Base-by-base conservation (phyloP, 2,329 filamentous ascomycete species). In the Colletotrichum plurivorum region DNA sequence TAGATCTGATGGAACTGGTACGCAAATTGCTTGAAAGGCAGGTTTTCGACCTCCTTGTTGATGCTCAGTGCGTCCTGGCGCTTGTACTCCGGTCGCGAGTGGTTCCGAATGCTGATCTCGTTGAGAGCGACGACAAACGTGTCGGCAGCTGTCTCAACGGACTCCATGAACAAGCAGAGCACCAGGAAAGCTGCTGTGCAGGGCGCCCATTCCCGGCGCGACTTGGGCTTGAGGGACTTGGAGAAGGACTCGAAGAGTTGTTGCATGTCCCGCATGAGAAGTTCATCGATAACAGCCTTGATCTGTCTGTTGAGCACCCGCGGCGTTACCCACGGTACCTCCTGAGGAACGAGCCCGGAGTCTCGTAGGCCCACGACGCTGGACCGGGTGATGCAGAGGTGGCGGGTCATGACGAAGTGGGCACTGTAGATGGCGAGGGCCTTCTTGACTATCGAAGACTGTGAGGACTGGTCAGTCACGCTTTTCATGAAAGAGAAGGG, bases 1-100 rank as follows among this genome's bases (percentile, higher is more conserved):
- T 88, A 89, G 64, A 88, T 82, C 73, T 88, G 83, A 76, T 89
- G 87, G 75, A 89, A 89, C 76, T 88, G 87, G 71, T 86, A 88
- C 4, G 85, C 85, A 73, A 89, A 88, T 76, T 89, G 87, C 76
- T 84, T 86, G 74, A 89, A 89, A 0, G 87, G 87, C 79, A 89
- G 79, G 72, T 88, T 87, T 74, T 89, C 87, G 54, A 89, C 81
- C 74, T 87, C 84, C 36, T 77, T 76, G 77, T 84, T 87, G 36
- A 85, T 77, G 7, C 78, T 77, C 52, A 87, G 78, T n/a, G 84
- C 86, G 39, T 82, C 80, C 7, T 76, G 77, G 48, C 84, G 82
- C 63, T 78, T 76, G 73, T 80, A 83, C 73, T 75, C 75, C 7
- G 81, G 78, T 27, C 76, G 73, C 25, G 75, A 73, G n/a, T 76